phyloP scores from a whole-genome alignment of 192 early-diverging fungal genomes.

The Haplosporangium gracile region DNA sequence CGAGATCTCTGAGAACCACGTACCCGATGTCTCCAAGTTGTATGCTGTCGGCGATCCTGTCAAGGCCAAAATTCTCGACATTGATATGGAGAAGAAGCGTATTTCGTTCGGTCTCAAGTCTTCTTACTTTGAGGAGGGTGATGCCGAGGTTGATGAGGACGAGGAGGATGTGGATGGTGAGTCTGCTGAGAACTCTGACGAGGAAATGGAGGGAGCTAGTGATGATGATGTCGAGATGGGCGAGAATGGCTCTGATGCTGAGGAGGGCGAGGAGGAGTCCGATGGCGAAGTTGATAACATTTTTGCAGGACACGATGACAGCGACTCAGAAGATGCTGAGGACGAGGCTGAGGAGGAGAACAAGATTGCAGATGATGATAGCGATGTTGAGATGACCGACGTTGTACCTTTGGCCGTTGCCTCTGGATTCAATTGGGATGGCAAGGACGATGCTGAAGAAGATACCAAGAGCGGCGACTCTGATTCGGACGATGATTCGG shows the following conservation, averaged over 20 bases:
- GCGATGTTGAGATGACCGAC: conserved; percentile 45
- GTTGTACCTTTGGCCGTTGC: conserved; percentile 32
- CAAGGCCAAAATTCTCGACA: conserved; percentile 82
- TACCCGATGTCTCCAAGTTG: conserved; percentile 76
- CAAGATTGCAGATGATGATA: conserved; percentile 29
- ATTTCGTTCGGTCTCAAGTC: conserved; percentile 87
- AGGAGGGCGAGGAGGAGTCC: conserved; percentile 47
- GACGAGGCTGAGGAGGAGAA: conserved; percentile 21
- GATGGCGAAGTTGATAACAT: conserved; percentile 34
- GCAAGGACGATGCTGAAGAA: conserved; percentile 58
- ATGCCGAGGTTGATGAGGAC: conserved; percentile 58
- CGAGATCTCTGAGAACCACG: conserved; percentile 86
- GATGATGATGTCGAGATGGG: conserved; percentile 55
- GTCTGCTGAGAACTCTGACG: conserved; percentile 24
- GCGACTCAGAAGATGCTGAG: conserved; percentile 52
- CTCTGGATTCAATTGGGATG: conserved; percentile 51
- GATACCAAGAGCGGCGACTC: conserved; percentile 46
- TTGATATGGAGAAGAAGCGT: conserved; percentile 76
- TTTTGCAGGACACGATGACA: conserved; percentile 45
- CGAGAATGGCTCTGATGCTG: conserved; percentile 56
- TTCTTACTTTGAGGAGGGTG: conserved; percentile 81
- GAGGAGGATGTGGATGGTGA: conserved; percentile 31
- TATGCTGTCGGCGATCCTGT: conserved; percentile 90
- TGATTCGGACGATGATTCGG: conserved; percentile 52
- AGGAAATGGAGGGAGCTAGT: conserved; percentile 27